Evolutionary conservation across 2,329 filamentous ascomycete genomes (phyloP).

Genomic region (Phoma sp.): DNA sequence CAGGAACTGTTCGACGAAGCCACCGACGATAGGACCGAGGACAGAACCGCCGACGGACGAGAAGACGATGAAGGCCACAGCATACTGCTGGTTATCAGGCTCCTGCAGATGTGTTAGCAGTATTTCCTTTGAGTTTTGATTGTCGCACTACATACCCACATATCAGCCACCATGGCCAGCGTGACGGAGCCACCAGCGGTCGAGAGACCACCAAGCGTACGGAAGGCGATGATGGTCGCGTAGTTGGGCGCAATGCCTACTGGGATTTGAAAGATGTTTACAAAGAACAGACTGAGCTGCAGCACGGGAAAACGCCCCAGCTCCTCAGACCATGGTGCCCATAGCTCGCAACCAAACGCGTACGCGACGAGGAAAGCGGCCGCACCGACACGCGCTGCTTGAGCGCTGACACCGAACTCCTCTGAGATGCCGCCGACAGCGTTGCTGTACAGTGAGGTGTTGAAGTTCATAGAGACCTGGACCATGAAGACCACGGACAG

Average conservation of each 20-base stretch:
- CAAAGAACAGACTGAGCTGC: constrained; percentile 73
- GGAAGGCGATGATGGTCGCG: constrained; percentile 70
- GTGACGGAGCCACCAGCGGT: constrained; percentile 71
- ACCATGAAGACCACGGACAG: constrained; percentile 60
- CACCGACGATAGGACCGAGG: constrained; percentile 78
- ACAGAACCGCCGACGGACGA: constrained; percentile 80
- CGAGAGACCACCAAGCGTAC: constrained; percentile 48
- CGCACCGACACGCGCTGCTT: constrained; percentile 74
- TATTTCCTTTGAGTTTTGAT: background rate
- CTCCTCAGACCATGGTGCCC: constrained; percentile 88
- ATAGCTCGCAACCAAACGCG: constrained; percentile 85
- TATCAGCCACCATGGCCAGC: constrained; percentile 68
- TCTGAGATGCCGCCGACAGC: constrained; percentile 60
- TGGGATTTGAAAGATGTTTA: constrained; percentile 73
- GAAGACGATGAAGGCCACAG: constrained; percentile 65
- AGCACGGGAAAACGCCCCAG: constrained; percentile 78
- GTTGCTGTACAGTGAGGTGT: constrained; percentile 63
- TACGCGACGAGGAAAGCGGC: constrained; percentile 81
- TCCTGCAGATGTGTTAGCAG: background rate
- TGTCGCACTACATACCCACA: constrained; percentile 52
- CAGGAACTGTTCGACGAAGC: constrained; percentile 72
- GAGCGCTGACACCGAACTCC: constrained; percentile 71
- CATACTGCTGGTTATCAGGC: constrained; percentile 16
- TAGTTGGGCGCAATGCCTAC: constrained; percentile 78
- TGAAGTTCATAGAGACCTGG: constrained; percentile 65